Conservation (phyloP, 257 asterid genomes). For the Nicotiana attenuata region DNA sequence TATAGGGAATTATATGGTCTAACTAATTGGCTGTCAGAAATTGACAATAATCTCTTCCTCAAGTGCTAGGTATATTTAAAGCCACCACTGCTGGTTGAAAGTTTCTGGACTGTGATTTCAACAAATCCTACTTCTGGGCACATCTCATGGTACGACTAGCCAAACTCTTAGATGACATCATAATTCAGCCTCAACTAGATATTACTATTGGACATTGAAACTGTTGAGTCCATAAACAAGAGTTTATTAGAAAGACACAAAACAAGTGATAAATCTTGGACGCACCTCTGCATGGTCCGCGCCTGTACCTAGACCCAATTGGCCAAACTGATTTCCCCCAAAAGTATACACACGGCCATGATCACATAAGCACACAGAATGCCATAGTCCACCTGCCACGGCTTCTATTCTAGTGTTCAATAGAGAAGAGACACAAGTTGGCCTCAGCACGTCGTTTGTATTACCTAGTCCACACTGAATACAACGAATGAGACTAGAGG, state of each 20-base stretch:
- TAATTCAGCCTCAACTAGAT: background rate
- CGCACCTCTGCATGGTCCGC: slow-evolving; percentile 60
- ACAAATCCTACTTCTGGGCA: background rate
- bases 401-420: slow-evolving; percentile 38
- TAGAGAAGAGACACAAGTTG: slow-evolving; percentile 54
- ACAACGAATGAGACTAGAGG: slow-evolving; percentile 3
- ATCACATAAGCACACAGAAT: slow-evolving; percentile 49
- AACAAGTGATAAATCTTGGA: slow-evolving; percentile 3
- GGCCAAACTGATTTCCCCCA: slow-evolving; percentile 87
- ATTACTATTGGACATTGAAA: background rate
- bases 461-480: slow-evolving; percentile 79
- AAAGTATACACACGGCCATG: slow-evolving; percentile 53
- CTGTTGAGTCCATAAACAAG: background rate
- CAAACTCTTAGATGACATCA: background rate
- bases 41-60: background rate
- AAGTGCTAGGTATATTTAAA: background rate
- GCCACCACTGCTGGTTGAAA: background rate
- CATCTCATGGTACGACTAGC: background rate
- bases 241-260: background rate
- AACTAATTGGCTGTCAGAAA: background rate
- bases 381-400: slow-evolving; percentile 80
- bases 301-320: slow-evolving; percentile 61
- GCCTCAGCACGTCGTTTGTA: slow-evolving; percentile 51
- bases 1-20: background rate
- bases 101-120: background rate